phyloP scores from a whole-genome alignment of 345 rosid genomes.

The Ceriops decandra region DNA sequence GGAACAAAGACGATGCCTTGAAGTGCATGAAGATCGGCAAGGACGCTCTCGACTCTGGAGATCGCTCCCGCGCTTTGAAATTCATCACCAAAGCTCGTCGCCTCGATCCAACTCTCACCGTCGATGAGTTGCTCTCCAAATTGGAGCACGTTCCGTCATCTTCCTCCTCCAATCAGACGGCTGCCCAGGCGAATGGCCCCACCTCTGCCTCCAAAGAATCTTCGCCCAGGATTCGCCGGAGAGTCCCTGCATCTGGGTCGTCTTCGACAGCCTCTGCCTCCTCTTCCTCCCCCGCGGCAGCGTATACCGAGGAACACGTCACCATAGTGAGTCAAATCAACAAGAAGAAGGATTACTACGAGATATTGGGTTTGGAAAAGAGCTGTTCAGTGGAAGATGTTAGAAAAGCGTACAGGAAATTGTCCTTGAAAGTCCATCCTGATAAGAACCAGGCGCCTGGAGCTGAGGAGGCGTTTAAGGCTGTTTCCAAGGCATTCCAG shows the following conservation, averaged over 20 bases:
- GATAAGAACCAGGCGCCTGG: constrained; percentile 96
- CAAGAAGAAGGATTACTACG: constrained; percentile 82
- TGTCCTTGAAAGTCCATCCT: constrained; percentile 88
- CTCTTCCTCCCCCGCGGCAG: constrained; percentile 34
- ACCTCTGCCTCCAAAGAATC: constrained; percentile 40
- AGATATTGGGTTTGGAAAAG: constrained; percentile 69
- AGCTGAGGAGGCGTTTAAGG: constrained; percentile 85
- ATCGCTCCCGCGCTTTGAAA: constrained; percentile 71
- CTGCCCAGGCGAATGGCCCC: constrained; percentile 18
- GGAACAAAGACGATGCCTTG: constrained; percentile 92
- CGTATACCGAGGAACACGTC: constrained; percentile 73
- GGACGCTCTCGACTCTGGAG: constrained; percentile 67
- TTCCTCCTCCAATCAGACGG: constrained; percentile 9
- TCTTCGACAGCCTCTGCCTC: constrained; percentile 20
- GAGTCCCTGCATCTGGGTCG: constrained; percentile 38
- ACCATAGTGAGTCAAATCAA: constrained; percentile 64
- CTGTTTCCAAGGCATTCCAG: constrained; percentile 86
- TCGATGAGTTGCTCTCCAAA: constrained; percentile 58
- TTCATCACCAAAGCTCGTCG: constrained; percentile 87
- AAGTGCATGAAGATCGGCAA: constrained; percentile 80
- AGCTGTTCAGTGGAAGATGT: constrained; percentile 73
- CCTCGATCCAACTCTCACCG: constrained; percentile 67
- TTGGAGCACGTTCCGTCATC: constrained; percentile 22
- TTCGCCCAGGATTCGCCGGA: constrained; percentile 46
- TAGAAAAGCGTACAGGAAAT: constrained; percentile 76